Conservation (phyloP, 371 early-diverging fungal species). For the Actinomucor elegans region DNA sequence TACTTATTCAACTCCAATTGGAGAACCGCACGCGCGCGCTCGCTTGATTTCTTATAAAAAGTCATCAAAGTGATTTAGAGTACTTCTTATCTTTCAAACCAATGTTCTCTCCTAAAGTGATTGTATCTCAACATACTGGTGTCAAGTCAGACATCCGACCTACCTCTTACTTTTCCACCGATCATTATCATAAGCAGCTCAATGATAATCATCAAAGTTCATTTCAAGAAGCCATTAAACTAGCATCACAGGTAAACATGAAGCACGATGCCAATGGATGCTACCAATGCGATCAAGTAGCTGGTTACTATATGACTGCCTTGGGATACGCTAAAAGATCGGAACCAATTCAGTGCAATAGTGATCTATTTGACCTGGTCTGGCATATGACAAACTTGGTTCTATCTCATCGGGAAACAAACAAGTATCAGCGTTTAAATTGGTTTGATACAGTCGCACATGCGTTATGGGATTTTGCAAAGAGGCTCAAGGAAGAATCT, state of each 20-base stretch:
- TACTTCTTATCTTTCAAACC: background rate
- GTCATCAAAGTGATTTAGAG: background rate
- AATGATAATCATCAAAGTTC: conserved; percentile 12
- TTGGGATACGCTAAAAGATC: conserved; percentile 8
- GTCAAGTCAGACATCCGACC: background rate
- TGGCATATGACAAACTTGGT: conserved; percentile 33
- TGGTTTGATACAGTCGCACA: conserved; percentile 29
- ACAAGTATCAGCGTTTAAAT: conserved; percentile 13
- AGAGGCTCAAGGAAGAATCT: conserved; percentile 40
- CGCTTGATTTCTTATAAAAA: background rate
- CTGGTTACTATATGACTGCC: conserved; percentile 19
- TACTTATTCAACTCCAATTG: background rate
- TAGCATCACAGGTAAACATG: conserved; percentile 22
- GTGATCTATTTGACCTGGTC: conserved; percentile 27
- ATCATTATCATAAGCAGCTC: conserved; percentile 13
- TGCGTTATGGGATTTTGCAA: conserved; percentile 37
- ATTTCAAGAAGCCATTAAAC: conserved; percentile 7
- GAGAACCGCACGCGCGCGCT: background rate
- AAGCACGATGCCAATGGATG: conserved; percentile 26
- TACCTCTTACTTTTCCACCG: background rate
- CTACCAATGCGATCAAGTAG: conserved; percentile 13
- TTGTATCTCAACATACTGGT: background rate
- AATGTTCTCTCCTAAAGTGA: conserved; percentile 7
- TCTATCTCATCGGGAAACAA: conserved; percentile 27
- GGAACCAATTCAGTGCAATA: conserved; percentile 22